Base-by-base conservation (phyloP, 768 basidiomycete species). In the Suillus luteus region DNA sequence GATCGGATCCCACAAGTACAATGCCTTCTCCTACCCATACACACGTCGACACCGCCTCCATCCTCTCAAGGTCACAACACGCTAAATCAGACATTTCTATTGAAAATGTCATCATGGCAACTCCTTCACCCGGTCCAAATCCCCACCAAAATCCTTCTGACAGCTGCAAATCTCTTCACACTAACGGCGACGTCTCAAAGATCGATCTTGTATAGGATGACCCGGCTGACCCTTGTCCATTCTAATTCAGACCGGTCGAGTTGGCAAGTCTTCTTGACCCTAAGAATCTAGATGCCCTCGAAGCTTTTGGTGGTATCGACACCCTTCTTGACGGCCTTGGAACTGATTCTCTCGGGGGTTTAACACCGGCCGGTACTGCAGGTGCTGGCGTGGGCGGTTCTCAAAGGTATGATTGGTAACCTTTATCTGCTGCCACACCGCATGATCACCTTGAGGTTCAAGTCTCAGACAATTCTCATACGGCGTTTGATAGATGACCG, bases 221-320 rank as follows among this genome's bases (percentile, higher is more conserved):
- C 17, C 69, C 64, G 6, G 77, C 79, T 46, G 84, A 95, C 72
- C 85, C 89, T 1, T 75, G 84, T 1, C 92, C 93, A 0, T 97
- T 96, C 75, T 72, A 71, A 12, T 88, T 88, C 70, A 87, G 86
- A 62, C 93, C 96, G 0, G 85, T 82, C 65, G 79, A 83, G 58
- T 87, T 98, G 17, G 96, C 96, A 1, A 85, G 86, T 64, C 84
- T 97, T 60, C 86, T 99, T 43, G 96, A 99, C 72, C 95, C 95
- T 11, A 98, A 97, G 77, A 89, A 81, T 66, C 66, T 95, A 12
- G 83, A 88, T 2, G 73, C 81, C 15, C 83, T 99, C 40, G 79
- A 79, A 19, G 75, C n/a, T n/a, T n/a, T 96, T 41, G 95, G 95
- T 22, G 97, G 97, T 49, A 78, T 83, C 10, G 68, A 80, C 0